Conservation (phyloP, 2,329 filamentous ascomycete genomes). For the Samsoniella hepiali region DNA sequence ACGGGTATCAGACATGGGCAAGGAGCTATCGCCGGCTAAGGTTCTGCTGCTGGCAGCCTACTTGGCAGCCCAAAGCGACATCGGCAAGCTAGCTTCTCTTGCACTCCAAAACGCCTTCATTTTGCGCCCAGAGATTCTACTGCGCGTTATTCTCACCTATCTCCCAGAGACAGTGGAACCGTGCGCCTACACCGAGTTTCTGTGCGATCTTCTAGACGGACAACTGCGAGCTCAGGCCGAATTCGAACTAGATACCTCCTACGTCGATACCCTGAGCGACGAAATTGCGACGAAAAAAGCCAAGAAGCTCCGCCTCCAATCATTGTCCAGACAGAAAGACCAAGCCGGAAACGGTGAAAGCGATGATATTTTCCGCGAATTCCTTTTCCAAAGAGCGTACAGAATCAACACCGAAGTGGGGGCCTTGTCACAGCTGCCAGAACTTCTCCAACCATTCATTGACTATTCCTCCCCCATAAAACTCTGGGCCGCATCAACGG, state of each 20-base stretch:
- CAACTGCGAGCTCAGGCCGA: constrained; percentile 38
- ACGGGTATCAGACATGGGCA: constrained; percentile 3
- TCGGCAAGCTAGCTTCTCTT: constrained; percentile 59
- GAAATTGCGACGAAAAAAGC: constrained; percentile 61
- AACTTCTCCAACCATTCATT: constrained; percentile 67
- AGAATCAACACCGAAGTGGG: constrained; percentile 70
- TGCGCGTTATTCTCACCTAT: constrained; percentile 73
- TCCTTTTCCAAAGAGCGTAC: constrained; percentile 65
- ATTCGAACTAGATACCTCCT: constrained; percentile 51
- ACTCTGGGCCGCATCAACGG: constrained; percentile 65
- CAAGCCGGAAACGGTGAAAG: constrained; percentile 43
- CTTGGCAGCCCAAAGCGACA: constrained; percentile 62
- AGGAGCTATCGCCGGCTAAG: constrained; percentile 60
- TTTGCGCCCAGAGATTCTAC: constrained; percentile 60
- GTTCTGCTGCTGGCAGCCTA: constrained; percentile 70
- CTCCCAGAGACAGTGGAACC: constrained; percentile 70
- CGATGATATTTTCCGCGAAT: constrained; percentile 56
- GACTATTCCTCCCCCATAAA: constrained; percentile 57
- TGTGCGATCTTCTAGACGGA: constrained; percentile 54
- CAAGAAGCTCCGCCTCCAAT: constrained; percentile 59
- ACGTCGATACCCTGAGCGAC: constrained; percentile 58
- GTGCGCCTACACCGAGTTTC: constrained; percentile 57
- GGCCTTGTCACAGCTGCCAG: constrained; percentile 64
- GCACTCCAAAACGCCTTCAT: constrained; percentile 54
- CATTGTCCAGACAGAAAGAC: constrained; percentile 47